Conservation (phyloP, 2,329 filamentous ascomycete species). For the Aspergillus awamori region DNA sequence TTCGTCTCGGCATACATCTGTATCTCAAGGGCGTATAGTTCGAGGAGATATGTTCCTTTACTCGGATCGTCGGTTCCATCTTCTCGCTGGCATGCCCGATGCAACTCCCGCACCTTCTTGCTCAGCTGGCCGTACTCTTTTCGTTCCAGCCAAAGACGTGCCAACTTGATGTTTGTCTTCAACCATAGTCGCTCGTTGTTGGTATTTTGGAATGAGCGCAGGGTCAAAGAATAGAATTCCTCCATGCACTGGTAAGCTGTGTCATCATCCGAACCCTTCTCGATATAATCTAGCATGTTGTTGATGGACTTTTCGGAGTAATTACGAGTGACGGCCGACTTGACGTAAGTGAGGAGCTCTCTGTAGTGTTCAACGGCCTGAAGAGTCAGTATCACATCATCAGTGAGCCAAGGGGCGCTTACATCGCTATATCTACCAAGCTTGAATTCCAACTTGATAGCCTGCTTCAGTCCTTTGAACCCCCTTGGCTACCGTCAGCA, state of each 20-base stretch:
- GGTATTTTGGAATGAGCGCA: slow-evolving; percentile 92
- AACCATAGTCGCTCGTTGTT: slow-evolving; percentile 98
- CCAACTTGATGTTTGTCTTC: slow-evolving; percentile 97
- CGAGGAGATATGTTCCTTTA: slow-evolving; percentile 94
- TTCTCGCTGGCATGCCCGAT: slow-evolving; percentile 81
- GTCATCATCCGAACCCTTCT: slow-evolving; percentile 78
- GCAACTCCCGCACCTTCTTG: slow-evolving; percentile 84
- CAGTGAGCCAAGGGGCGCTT: not conserved
- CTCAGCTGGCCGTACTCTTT: slow-evolving; percentile 81
- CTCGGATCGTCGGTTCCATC: slow-evolving; percentile 82
- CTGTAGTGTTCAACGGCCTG: slow-evolving; percentile 90
- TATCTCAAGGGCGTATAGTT: slow-evolving; percentile 96
- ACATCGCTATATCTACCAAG: slow-evolving; percentile 86
- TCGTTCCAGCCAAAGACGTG: slow-evolving; percentile 85
- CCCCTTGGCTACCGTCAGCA: slow-evolving; percentile 56
- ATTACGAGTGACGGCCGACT: slow-evolving; percentile 93
- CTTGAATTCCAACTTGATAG: slow-evolving; percentile 95
- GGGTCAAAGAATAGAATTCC: slow-evolving; percentile 89
- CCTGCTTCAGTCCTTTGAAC: slow-evolving; percentile 97
- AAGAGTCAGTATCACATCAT: slow-evolving; percentile 10
- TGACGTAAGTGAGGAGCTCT: slow-evolving; percentile 95
- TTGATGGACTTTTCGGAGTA: slow-evolving; percentile 99
- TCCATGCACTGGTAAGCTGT: slow-evolving; percentile 83
- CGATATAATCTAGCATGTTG: slow-evolving; percentile 97
- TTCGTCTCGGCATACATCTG: slow-evolving; percentile 97